Conservation (phyloP, 2,329 filamentous ascomycete species). For the Colletotrichum shisoi region DNA sequence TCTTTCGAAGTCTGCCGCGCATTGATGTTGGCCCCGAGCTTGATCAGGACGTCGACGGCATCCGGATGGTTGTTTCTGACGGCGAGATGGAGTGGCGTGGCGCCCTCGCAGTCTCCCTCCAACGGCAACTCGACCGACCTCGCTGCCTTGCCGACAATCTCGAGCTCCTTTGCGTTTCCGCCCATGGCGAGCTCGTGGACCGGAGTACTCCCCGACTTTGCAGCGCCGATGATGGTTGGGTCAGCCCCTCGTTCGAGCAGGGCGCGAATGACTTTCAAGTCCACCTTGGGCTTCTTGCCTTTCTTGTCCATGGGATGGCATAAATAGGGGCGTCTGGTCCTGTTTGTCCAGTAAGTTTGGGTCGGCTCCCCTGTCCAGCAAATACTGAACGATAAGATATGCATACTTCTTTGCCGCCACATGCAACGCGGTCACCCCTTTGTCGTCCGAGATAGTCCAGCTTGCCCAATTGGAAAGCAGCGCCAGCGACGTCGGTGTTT, state of each 20-base stretch:
- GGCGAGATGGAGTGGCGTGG: conserved; percentile 13
- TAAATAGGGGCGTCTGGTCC: conserved; percentile 21
- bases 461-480: conserved; percentile 20
- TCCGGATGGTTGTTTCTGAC: conserved; percentile 8
- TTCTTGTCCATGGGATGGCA: conserved; percentile 14
- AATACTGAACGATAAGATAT: conserved; percentile 11
- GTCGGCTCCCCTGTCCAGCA: conserved; percentile 33
- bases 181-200: conserved; percentile 17
- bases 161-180: conserved; percentile 16
- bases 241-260: conserved; percentile 22
- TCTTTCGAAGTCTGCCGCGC: conserved; percentile 15
- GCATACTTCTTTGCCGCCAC: conserved; percentile 12
- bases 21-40: conserved; percentile 14
- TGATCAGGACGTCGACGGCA: conserved; percentile 22
- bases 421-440: conserved; percentile 23
- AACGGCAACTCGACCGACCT: conserved; percentile 18
- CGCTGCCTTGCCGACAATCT: conserved; percentile 4
- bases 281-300: conserved; percentile 3
- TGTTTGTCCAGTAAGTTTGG: conserved; percentile 17
- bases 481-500: conserved; percentile 18
- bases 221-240: conserved; percentile 15
- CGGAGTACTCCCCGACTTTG: conserved; percentile 3
- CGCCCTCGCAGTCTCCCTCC: background rate
- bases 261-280: conserved; percentile 10
- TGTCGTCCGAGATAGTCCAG: conserved; percentile 3